Base-by-base conservation (phyloP, 306 rosid genomes). In the Argentina anserina region DNA sequence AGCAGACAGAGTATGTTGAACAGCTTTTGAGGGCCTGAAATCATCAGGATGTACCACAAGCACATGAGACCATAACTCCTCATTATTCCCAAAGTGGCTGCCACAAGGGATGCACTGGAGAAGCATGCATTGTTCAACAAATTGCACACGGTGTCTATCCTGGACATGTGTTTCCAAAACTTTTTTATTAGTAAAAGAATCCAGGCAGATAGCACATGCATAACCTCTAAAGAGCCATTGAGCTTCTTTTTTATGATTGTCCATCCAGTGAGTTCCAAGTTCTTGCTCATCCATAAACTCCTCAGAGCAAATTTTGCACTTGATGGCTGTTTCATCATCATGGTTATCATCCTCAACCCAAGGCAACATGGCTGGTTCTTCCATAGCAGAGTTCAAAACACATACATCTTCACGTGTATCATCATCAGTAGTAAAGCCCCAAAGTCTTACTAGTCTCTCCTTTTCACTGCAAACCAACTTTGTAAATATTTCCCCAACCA, bases 61-160 rank as follows among this genome's bases (percentile, higher is more conserved):
- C 77, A 91, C 99, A 82, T 95, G 99, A 73, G 82, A 75, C 99
- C 97, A 91, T 81, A 95, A 81, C 75, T 95, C 84, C 12, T 95
- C 97, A 17, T 79, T 70, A 73, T 88, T 87, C 75, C 99, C 99
- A 75, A 95, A 90, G 81, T 91, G 97, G 75, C 91, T 88, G 50
- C 99, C 86, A 76, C 99, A 95, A 71, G 97, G 96, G 82, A 95
- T 95, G 73, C 99, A 95, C 76, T 90, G 99, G 74, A 91, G 86
- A 85, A 95, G 99, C 97, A 91, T 85, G 82, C 99, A 91, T 41
- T 95, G 99, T 80, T 95, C 97, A 50, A 90, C 97, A 81, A 95
- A 95, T 72, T 73, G 89, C 75, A 87, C 97, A 64, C 84, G 96
- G 84, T 95, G 99, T 76, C 99, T 90, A 83, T 95, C 99, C 75